A percentile compares a stretch with the other conserved stretches of the same genome.
Conservation (phyloP, 805 yeast genomes). For the Lipomyces mesembrius region DNA sequence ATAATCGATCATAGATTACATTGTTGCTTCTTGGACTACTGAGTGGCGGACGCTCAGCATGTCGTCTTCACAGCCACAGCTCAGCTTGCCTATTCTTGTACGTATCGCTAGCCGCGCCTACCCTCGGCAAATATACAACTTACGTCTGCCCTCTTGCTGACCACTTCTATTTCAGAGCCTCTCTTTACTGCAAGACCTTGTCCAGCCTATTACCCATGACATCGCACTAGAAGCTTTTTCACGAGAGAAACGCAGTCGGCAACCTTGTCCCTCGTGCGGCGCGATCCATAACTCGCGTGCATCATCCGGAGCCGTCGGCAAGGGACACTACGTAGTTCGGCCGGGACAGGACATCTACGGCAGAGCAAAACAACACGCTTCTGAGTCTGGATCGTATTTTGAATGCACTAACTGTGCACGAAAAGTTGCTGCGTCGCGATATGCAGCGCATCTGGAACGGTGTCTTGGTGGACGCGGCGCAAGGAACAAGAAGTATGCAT, state of each 20-base stretch:
- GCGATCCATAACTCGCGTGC: conserved; percentile 32
- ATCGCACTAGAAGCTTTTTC: conserved; percentile 31
- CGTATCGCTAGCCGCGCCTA: neutral
- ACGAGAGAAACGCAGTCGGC: conserved; percentile 35
- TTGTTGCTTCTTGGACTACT: neutral
- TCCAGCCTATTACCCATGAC: conserved; percentile 37
- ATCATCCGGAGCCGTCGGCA: conserved; percentile 15
- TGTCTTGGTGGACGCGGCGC: conserved; percentile 72
- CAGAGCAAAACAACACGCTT: conserved; percentile 53
- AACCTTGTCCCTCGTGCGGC: conserved; percentile 36
- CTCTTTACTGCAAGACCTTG: conserved; percentile 33
- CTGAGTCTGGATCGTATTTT: conserved; percentile 57
- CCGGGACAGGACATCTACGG: conserved; percentile 52
- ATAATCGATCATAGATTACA: neutral
- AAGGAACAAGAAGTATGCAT: conserved; percentile 28
- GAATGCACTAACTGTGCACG: conserved; percentile 81
- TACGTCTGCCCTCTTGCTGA: neutral
- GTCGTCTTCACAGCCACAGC: conserved; percentile 16
- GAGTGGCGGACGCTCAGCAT: neutral
- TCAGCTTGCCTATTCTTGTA: conserved; percentile 23
- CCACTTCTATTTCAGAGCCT: conserved; percentile 24
- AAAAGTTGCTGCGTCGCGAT: conserved; percentile 86
- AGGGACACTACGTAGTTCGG: conserved; percentile 28
- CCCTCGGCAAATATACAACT: neutral
- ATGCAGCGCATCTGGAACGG: conserved; percentile 90